Conservation (phyloP, 2,329 filamentous ascomycete genomes). For the Arthrocladium fulminans region DNA sequence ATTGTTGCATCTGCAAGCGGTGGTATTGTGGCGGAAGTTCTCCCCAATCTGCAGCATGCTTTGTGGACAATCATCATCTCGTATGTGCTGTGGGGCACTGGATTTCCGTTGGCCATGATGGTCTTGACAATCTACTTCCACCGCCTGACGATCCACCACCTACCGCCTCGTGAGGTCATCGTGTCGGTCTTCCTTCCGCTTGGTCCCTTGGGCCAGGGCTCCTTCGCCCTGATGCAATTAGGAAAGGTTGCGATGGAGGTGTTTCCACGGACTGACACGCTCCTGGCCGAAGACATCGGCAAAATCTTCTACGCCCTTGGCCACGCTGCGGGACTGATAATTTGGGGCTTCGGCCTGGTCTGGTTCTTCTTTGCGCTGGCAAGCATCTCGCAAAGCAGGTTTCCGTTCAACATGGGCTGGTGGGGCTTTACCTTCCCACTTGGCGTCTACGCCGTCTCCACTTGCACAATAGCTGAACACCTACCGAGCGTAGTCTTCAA, state of each 20-base stretch:
- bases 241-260: conserved; percentile 38
- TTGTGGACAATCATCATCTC: conserved; percentile 54
- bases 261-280: conserved; percentile 28
- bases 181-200: conserved; percentile 60
- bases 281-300: conserved; percentile 25
- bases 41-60: conserved; percentile 45
- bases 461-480: conserved; percentile 36
- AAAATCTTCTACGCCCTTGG: conserved; percentile 27
- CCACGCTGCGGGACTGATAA: conserved; percentile 27
- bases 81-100: conserved; percentile 60
- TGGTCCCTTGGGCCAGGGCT: conserved; percentile 57
- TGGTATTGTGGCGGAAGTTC: conserved; percentile 51
- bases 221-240: conserved; percentile 47
- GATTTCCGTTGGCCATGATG: conserved; percentile 47
- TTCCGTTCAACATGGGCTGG: conserved; percentile 55
- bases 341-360: conserved; percentile 32
- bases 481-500: conserved; percentile 48
- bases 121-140: conserved; percentile 61
- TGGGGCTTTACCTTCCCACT: conserved; percentile 53
- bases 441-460: conserved; percentile 45
- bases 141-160: conserved; percentile 55
- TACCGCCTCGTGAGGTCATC: conserved; percentile 60
- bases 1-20: conserved; percentile 59
- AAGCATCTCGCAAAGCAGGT: conserved; percentile 29
- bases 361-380: conserved; percentile 33